Evolutionary conservation across 2,329 filamentous ascomycete genomes (phyloP), one percentile per base, ranked within the genome.

Genomic region (Scedosporium apiospermum): DNA sequence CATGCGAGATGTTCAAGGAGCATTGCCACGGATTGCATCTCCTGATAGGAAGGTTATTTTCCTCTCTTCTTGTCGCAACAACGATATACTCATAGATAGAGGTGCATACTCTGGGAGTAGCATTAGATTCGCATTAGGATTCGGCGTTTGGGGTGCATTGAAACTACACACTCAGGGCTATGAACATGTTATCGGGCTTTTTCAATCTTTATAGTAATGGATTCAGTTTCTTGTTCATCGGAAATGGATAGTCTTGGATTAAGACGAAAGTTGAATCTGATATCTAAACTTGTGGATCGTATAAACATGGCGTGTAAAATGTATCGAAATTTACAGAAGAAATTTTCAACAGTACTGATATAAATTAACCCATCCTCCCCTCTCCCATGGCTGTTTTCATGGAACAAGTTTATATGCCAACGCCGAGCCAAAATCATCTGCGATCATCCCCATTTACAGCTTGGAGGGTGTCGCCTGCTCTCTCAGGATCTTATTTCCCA

Each of bases 401-500:
- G 12, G 21, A 21, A 49, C 21, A 14, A 44, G 38, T 27, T 9
- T 60, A 14, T 46, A 6, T 30, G 51, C 12, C 10, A 49, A 44
- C 41, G 21, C 26, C 41, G 44, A 30, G 34, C 42, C 2, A 60
- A 60, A 58, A 58, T 4, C 23, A 61, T 21, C 42, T 18, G 2
- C 9, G 16, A 61, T 38, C 63, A 65, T 7, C 62, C 51, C 62
- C 51, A 51, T 53, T 53, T 60, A 84, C 66, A 82, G 69, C 72
- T 78, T 80, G 58, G 78, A 75, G 23, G 73, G 72, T n/a, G 75
- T 74, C 63, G 74, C 73, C 64, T 75, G 75, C 68, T 78, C 81
- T 65, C 78, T 74, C 69, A 87, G 68, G 23, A 87, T 71, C 66
- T 84, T 78, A 63, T 83, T 80, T 0, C 81, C 82, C 44, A 83